Percentiles rank a stretch among this genome's conserved stretches.
Conservation (phyloP, 352 stramenopile species). For the Phytophthora europaea region DNA sequence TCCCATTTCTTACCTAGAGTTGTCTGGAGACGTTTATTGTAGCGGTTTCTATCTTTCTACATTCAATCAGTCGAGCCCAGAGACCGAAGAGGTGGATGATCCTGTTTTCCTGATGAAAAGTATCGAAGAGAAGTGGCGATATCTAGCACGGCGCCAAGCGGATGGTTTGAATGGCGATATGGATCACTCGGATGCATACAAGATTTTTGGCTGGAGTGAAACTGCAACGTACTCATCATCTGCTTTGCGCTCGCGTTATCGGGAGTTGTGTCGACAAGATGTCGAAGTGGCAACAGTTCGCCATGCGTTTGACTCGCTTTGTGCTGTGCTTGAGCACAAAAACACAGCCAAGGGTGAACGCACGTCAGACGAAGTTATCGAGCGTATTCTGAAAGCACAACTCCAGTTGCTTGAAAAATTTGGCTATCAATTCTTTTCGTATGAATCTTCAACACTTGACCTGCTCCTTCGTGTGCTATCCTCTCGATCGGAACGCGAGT, state of each 20-base stretch:
- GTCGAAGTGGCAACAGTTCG: constrained; percentile 60
- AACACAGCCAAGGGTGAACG: constrained; percentile 57
- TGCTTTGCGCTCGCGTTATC: constrained; percentile 70
- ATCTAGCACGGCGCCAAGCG: constrained; percentile 57
- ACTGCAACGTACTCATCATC: constrained; percentile 50
- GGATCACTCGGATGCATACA: constrained; percentile 66
- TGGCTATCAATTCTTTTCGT: constrained; percentile 84
- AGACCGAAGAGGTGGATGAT: constrained; percentile 77
- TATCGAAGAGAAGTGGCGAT: constrained; percentile 84
- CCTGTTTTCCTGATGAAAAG: constrained; percentile 79
- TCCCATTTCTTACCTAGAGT: constrained; percentile 72
- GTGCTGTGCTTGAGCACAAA: constrained; percentile 57
- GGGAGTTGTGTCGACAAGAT: constrained; percentile 66
- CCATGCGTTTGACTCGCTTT: constrained; percentile 70
- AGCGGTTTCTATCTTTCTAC: constrained; percentile 81
- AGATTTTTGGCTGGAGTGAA: constrained; percentile 76
- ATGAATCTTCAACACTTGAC: constrained; percentile 73
- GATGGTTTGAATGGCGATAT: constrained; percentile 50
- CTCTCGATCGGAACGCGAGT: constrained; percentile 21
- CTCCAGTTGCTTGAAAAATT: constrained; percentile 78
- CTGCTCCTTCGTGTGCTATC: constrained; percentile 52
- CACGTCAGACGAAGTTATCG: constrained; percentile 76
- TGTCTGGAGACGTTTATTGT: constrained; percentile 83
- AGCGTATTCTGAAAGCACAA: constrained; percentile 76
- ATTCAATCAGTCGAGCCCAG: constrained; percentile 60